Evolutionary conservation across 768 basidiomycete species (phyloP).

Genomic region (Hirschioporus abietinus): DNA sequence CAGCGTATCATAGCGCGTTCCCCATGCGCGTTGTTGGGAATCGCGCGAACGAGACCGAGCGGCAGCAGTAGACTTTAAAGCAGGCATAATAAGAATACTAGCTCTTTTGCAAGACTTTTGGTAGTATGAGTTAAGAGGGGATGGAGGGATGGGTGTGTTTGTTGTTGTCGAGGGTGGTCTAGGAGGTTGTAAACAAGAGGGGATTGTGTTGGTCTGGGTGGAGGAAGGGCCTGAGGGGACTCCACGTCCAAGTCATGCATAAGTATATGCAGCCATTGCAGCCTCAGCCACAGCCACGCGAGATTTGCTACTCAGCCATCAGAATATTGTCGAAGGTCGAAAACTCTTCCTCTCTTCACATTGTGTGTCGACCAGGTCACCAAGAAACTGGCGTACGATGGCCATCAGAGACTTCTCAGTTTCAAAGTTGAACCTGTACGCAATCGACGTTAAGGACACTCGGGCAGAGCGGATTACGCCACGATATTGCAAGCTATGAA

Average conservation of each 20-base stretch:
- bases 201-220: background rate
- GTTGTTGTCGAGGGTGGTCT: background rate
- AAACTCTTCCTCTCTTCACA: background rate
- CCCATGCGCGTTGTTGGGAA: conserved; percentile 49
- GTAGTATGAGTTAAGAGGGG: background rate
- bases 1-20: conserved; percentile 67
- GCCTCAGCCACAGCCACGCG: background rate
- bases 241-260: background rate
- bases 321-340: background rate
- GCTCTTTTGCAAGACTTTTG: background rate
- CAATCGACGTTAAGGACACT: background rate
- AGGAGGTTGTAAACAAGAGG: background rate
- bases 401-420: background rate
- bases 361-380: background rate
- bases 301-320: background rate
- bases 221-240: background rate
- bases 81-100: background rate
- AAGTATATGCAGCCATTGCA: background rate
- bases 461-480: background rate
- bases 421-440: background rate
- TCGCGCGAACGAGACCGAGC: background rate
- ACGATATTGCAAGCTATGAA: background rate
- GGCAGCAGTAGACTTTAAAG: background rate
- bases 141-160: background rate
- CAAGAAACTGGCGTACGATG: background rate